Evolutionary conservation across 108 stramenopile species (phyloP), one percentile per base, ranked within the genome.

Genomic region (Skeletonema tropicum): DNA sequence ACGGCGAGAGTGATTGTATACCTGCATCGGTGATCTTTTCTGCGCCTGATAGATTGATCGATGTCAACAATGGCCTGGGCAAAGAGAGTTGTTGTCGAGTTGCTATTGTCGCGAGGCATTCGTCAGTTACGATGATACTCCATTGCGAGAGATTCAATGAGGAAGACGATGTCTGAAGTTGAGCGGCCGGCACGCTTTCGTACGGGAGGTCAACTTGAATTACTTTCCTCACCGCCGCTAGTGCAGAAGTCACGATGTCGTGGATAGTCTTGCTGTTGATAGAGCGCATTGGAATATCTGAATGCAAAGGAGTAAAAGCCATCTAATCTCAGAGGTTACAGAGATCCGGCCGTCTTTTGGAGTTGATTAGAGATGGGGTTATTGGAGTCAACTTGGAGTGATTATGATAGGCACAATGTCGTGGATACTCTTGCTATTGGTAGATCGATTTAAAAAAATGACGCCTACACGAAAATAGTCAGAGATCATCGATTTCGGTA

Each of bases 1-100:
- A 76, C 30, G 65, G 35, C 19, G 83, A 64, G 8, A 86, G 57
- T 15, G 46, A 57, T 19, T 70, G 57, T 42, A 86, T 42, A 0
- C 83, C 83, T 11, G 30, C 71, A 66, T 86, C 86, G n/a, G 86
- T 83, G 32, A 86, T 46, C 19, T 72, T 76, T 62, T 86, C 73
- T 6, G 74, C 78, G 0, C 83, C 83, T 5, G 68, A 66, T 7
- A 84, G 68, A 66, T 84, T 71, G 2, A 75, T 60, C 9, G 41
- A 33, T n/a, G 42, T 23, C 9, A 31, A 33, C 5, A 25, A 10
- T 55, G 25, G 23, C 19, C 15, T 21, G 0, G 52, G 5, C 14
- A 12, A 42, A 17, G 39, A 52, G 32, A 38, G 19, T 14, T 60
- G 19, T 14, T 60, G 45, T 33, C 39, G 23, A 48, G 38, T 4